phyloP scores from a whole-genome alignment of 2,329 filamentous ascomycete species.

The Aspergillus aculeatus region DNA sequence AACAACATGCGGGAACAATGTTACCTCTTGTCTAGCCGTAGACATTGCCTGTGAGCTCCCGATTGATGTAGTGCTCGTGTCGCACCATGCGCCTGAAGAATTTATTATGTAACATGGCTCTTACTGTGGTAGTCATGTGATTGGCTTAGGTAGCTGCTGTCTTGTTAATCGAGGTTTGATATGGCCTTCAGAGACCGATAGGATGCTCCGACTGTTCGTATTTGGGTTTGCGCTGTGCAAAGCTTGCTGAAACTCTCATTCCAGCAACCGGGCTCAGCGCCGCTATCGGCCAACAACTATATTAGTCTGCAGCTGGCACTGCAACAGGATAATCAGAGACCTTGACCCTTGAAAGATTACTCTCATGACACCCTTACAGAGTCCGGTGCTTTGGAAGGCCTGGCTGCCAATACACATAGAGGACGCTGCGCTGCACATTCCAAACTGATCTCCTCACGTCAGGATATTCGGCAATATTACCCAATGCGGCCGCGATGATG shows the following conservation, averaged over 20 bases:
- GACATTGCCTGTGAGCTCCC: too few species aligned
- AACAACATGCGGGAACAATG: background rate
- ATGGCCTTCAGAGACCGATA: too few species aligned
- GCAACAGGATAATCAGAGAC: background rate
- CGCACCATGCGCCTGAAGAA: background rate
- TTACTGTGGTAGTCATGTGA: background rate
- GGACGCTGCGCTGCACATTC: background rate
- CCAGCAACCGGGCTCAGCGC: background rate
- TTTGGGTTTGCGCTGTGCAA: background rate
- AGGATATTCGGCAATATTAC: slow-evolving; percentile 18
- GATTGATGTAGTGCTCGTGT: background rate
- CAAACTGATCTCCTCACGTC: background rate
- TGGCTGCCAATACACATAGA: background rate
- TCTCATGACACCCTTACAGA: background rate
- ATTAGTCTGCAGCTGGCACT: background rate
- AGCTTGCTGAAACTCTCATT: background rate
- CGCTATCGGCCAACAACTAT: background rate
- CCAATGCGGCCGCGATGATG: slow-evolving; percentile 21
- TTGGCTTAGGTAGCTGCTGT: background rate
- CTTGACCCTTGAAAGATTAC: background rate
- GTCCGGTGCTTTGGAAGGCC: background rate
- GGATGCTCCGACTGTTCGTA: too few species aligned
- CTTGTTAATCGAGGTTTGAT: background rate
- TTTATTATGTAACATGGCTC: background rate
- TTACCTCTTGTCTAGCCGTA: too few species aligned